Conservation (phyloP, 257 asterid species). For the Solanum stenotomum region DNA sequence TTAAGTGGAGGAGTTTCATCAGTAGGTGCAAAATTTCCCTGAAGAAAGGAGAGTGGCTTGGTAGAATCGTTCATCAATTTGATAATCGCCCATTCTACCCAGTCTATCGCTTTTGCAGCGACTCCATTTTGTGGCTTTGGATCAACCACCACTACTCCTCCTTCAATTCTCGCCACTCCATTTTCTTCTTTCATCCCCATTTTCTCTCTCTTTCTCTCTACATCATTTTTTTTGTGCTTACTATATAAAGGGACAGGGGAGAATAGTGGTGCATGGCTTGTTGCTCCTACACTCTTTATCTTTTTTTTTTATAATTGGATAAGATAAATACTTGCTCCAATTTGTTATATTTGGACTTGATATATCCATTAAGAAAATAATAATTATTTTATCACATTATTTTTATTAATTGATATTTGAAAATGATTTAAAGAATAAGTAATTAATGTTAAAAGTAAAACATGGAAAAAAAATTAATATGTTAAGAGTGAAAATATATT, state of each 20-base stretch:
- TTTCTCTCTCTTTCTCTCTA: neutral
- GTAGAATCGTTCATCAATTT: constrained; percentile 61
- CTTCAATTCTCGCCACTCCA: constrained; percentile 29
- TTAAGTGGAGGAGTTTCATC: constrained; percentile 73
- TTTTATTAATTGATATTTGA: too few relatives aligned
- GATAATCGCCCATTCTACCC: constrained; percentile 58
- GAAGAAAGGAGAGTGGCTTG: constrained; percentile 59
- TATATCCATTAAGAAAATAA: too few relatives aligned
- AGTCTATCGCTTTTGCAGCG: constrained; percentile 59
- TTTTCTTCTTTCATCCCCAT: constrained; percentile 29
- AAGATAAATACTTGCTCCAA: too few relatives aligned
- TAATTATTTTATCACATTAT: too few relatives aligned
- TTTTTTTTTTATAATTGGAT: too few relatives aligned
- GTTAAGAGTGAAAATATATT: too few relatives aligned
- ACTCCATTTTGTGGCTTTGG: constrained; percentile 65
- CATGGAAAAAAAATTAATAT: too few relatives aligned
- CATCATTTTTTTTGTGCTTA: neutral
- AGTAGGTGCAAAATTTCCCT: constrained; percentile 69
- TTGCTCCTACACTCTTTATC: neutral
- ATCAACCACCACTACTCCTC: constrained; percentile 49
- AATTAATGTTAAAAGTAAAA: too few relatives aligned
- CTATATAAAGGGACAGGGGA: neutral
- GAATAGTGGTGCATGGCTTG: neutral
- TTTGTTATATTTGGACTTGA: too few relatives aligned
- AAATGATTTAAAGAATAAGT: neutral